Evolutionary conservation across 2,329 filamentous ascomycete genomes (phyloP).

Genomic region (Colletotrichum simmondsii): DNA sequence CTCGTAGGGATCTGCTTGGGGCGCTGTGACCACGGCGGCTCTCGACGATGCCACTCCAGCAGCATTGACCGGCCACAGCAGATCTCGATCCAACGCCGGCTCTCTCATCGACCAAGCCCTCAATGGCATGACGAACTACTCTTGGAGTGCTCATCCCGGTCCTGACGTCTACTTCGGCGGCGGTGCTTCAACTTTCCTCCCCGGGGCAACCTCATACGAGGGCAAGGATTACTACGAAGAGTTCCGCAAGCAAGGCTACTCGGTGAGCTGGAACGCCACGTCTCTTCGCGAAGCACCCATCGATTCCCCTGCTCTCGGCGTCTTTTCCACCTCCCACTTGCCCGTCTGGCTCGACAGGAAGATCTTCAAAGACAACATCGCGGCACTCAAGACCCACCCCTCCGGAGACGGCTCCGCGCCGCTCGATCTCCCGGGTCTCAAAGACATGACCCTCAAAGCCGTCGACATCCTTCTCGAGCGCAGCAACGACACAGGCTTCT

Average conservation of each 20-base stretch:
- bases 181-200: slow-evolving; percentile 83
- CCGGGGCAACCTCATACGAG: slow-evolving; percentile 71
- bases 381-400: slow-evolving; percentile 74
- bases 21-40: slow-evolving; percentile 80
- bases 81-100: slow-evolving; percentile 75
- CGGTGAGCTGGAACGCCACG: slow-evolving; percentile 79
- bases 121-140: slow-evolving; percentile 81
- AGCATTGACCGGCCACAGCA: slow-evolving; percentile 78
- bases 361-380: slow-evolving; percentile 78
- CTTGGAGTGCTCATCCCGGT: slow-evolving; percentile 79
- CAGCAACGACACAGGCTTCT: slow-evolving; percentile 78
- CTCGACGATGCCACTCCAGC: slow-evolving; percentile 86
- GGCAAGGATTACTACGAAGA: slow-evolving; percentile 83
- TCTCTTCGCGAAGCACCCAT: slow-evolving; percentile 68
- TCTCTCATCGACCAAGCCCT: slow-evolving; percentile 81
- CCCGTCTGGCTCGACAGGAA: slow-evolving; percentile 90
- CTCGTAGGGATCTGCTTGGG: slow-evolving; percentile 63
- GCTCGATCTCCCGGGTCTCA: slow-evolving; percentile 82
- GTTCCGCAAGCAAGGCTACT: slow-evolving; percentile 79
- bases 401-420: slow-evolving; percentile 72
- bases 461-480: slow-evolving; percentile 78
- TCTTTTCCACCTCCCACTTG: slow-evolving; percentile 80
- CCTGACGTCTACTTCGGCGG: slow-evolving; percentile 86
- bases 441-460: slow-evolving; percentile 90
- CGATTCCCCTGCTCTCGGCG: slow-evolving; percentile 74